A percentile compares a stretch with the other conserved stretches of the same genome.
Conservation (phyloP, 148 eudicot species). For the Persicaria tinctoria region DNA sequence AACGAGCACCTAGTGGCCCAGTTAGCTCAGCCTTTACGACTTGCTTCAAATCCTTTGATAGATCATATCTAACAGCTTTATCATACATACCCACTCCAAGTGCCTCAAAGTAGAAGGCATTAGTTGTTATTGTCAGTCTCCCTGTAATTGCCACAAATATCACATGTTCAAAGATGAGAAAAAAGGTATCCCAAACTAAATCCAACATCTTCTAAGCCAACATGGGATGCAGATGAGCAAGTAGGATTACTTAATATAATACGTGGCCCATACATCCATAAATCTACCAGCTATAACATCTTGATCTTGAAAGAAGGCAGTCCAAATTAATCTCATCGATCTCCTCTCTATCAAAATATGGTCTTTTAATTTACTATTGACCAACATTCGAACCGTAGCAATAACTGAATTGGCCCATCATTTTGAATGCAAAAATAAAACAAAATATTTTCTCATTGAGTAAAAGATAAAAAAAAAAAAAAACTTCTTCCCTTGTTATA, state of each 20-base stretch:
- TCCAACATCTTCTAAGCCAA: background rate
- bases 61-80: slow-evolving; percentile 69
- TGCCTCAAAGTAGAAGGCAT: slow-evolving; percentile 75
- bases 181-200: background rate
- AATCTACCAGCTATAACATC: background rate
- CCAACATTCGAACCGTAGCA: background rate
- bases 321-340: background rate
- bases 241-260: background rate
- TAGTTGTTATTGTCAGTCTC: slow-evolving; percentile 66
- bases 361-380: background rate
- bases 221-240: background rate
- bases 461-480: background rate
- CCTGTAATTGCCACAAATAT: slow-evolving; percentile 34
- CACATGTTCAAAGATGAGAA: slow-evolving; percentile 1
- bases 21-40: slow-evolving; percentile 79
- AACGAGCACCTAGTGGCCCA: slow-evolving; percentile 89
- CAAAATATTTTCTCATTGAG: background rate
- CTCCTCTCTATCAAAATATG: background rate
- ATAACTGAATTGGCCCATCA: background rate
- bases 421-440: background rate
- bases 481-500: background rate
- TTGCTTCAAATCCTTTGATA: slow-evolving; percentile 68
- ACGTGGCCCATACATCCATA: background rate
- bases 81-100: slow-evolving; percentile 75
- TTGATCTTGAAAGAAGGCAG: background rate